Evolutionary conservation across 331 rosid genomes (phyloP), one percentile per base, ranked within the genome.

Genomic region (Saraca asoca): DNA sequence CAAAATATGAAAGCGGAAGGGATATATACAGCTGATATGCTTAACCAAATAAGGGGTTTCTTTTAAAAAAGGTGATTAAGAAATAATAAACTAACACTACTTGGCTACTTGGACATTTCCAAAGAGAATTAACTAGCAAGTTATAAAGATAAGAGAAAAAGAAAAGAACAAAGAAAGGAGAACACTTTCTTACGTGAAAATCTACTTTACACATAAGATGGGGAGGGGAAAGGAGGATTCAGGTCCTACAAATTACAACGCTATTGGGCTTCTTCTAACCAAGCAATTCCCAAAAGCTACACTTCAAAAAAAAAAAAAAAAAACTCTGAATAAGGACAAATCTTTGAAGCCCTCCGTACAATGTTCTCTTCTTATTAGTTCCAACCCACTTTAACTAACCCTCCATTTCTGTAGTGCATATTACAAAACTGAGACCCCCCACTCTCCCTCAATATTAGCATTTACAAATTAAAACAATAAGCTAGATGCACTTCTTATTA

Each of bases 241-340:
- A 57, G 76, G 88, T 53, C 86, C 85, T 78, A 82, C 85, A 80
- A 59, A 61, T 65, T 75, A 65, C 69, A 78, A 69, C 12, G 57
- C 72, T 62, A 73, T 63, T 71, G 70, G 82, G 72, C 69, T 62
- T 75, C 49, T 34, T 71, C 3, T 24, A 24, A 24, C 31, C 43
- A 35, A 66, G 67, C 82, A 67, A 72, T 66, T 64, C 53, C 71
- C 58, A 56, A 79, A 68, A 79, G 70, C 20, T 13, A n/a, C 31
- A 24, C 75, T 29, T 18, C 11, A 9, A 9, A 16, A 9, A 54
- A 15, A 34, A n/a, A 8, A 29, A 42, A 29, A n/a, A 16, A 9
- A 54, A 39, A 12, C 69, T 35, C 58, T 52, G 49, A 51, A 20
- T 10, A 45, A 64, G 64, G 72, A 76, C 73, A 75, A 69, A 61